Base-by-base conservation (phyloP, 306 rosid genomes). In the Albizia julibrissin region DNA sequence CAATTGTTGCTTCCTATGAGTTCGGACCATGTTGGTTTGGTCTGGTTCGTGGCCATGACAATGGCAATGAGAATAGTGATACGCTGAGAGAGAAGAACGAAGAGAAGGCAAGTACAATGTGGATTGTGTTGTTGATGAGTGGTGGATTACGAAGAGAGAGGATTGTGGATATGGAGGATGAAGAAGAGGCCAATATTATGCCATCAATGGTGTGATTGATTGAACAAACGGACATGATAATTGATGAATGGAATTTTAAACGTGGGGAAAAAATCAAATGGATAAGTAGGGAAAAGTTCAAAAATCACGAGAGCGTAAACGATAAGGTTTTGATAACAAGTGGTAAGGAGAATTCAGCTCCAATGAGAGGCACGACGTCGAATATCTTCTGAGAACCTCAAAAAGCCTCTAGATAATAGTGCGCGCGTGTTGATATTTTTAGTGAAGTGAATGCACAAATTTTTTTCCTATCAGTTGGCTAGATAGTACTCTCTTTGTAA, bases 1-100 rank as follows among this genome's bases (percentile, higher is more conserved):
- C 97, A 91, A 83, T 85, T 79, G 31, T 84, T 81, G 77, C 65
- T 49, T 68, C 96, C 97, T 0, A 89, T 34, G 8, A 93, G 89
- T 34, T 88, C 77, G 6, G 68, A 33, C 96, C 93, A 90, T 70
- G 86, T 49, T 2, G 89, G 69, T 59, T 33, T 16, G 74, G 54
- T 18, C 29, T 33, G 47, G 56, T 34, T 5, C 5, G 74, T 12
- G n/a, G 75, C 22, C 75, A 71, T 71, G 54, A 42, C 6, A 42
- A 70, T 42, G 52, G 21, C 11, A 21, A 3, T 21, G 34, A 10
- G 34, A 24, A 26, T 10, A 11, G n/a, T 66, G 71, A 66, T 66
- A 5, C 1, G n/a, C 22, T n/a, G 52, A 5, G 19, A 42, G 56
- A 22, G 62, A 21, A 56, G 62, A 10, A 52, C 19, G 59, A 43